These are phyloP conservation scores for Cnidoscolus chayamansa DNA, from an alignment of 441 rosid genomes.

Conservation along the genomic window DNA sequence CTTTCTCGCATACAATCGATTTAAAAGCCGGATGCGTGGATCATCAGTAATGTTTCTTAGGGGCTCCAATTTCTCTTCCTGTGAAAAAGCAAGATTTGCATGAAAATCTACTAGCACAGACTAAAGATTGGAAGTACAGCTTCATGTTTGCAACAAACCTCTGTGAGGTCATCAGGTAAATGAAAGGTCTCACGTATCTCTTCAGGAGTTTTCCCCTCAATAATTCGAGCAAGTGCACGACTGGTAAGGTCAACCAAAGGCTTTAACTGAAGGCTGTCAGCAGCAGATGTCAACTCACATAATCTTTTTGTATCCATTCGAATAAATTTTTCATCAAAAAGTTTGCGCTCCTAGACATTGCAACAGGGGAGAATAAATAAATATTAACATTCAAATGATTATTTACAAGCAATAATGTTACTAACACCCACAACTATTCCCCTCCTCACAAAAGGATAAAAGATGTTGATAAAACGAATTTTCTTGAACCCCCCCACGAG, in stretches of 20 bases:
- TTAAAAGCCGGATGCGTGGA: constrained; percentile 59
- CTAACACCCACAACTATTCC: background rate
- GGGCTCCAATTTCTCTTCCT: constrained; percentile 79
- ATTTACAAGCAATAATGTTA: constrained; percentile 5
- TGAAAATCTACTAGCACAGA: constrained; percentile 14
- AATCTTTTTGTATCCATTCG: constrained; percentile 56
- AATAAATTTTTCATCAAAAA: constrained; percentile 55
- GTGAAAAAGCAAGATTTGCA: constrained; percentile 17
- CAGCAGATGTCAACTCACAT: constrained; percentile 66
- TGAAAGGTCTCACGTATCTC: constrained; percentile 71
- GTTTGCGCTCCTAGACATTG: constrained; percentile 49
- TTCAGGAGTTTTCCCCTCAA: constrained; percentile 69
- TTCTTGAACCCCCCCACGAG: background rate
- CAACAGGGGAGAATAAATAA: constrained; percentile 10
- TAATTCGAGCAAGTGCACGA: constrained; percentile 57
- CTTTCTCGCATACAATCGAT: constrained; percentile 60
- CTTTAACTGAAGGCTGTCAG: constrained; percentile 60
- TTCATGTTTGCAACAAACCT: constrained; percentile 36
- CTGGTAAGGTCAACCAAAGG: constrained; percentile 72
- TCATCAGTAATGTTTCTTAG: constrained; percentile 54
- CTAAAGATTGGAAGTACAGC: constrained; percentile 3
- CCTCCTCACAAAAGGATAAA: background rate
- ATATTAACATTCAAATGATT: background rate
- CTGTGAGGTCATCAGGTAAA: constrained; percentile 67
- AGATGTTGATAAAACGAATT: background rate